phyloP scores from a whole-genome alignment of 2,329 filamentous ascomycete species.

The Aureobasidium lini region DNA sequence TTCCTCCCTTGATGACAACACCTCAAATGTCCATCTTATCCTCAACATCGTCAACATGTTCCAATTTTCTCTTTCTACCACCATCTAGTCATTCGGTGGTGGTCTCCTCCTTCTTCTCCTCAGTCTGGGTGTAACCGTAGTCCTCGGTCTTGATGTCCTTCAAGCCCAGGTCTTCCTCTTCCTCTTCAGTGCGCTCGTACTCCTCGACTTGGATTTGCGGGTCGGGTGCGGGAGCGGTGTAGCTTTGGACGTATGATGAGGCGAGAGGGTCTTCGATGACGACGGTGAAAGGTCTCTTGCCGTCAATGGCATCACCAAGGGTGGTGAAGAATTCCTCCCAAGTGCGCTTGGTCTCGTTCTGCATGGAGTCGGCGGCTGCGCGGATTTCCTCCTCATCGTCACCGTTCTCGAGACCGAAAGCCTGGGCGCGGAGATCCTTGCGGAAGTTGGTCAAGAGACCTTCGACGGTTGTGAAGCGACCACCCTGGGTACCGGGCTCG shows the following conservation, averaged over 20 bases:
- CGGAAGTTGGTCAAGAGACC: constrained; percentile 88
- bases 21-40: constrained; percentile 10
- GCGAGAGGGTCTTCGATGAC: constrained; percentile 82
- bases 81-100: constrained; percentile 11
- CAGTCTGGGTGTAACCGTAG: constrained; percentile 41
- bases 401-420: constrained; percentile 66
- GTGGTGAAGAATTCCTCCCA: constrained; percentile 78
- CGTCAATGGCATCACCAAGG: constrained; percentile 70
- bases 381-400: constrained; percentile 30
- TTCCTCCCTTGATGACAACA: not conserved
- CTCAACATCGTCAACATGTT: constrained; percentile 10
- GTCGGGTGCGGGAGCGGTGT: constrained; percentile 72
- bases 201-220: constrained; percentile 73
- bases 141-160: constrained; percentile 88
- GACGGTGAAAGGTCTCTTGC: constrained; percentile 72
- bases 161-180: constrained; percentile 87
- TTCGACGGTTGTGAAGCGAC: constrained; percentile 94
- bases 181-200: constrained; percentile 81
- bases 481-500: constrained; percentile 88
- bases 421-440: constrained; percentile 78
- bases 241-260: constrained; percentile 87
- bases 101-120: not conserved
- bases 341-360: constrained; percentile 53
- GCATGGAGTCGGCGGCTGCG: constrained; percentile 72
- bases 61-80: constrained; percentile 9